Evolutionary conservation across 208 protist genomes (phyloP), one percentile per base, ranked within the genome.

Genomic region (Lotmaria passim): DNA sequence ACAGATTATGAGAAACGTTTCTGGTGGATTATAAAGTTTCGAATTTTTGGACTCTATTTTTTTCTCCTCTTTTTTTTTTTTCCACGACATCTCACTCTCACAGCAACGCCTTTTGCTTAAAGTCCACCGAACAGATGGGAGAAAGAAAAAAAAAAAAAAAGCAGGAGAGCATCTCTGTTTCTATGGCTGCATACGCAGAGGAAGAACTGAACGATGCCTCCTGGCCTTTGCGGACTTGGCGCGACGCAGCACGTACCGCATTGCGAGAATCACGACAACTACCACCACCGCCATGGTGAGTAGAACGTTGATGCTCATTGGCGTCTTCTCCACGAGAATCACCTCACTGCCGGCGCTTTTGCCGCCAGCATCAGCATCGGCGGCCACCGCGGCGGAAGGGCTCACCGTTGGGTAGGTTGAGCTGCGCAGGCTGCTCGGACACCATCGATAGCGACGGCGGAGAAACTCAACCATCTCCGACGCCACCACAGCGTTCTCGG

Each of bases 401-500:
- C 8, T 6, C 15, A 33, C 7, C 10, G 33, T 43, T 6, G 31
- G 28, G 44, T 19, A 11, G 12, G 63, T 38, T 12, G 15, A 6
- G 6, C n/a, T 34, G 19, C 50, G 66, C 36, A 87, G 44, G 17
- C 41, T 67, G 24, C 52, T 51, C 21, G 78, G 71, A 19, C 72
- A 41, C 85, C 85, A 90, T 26, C 62, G 48, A 46, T 90, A 90
- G 23, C 69, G 71, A 39, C 14, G 14, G 14, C 64, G 69, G 47
- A 69, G 21, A 63, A 69, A 85, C 44, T 33, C 7, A 7, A 69
- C 19, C 34, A 85, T 50, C 56, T 74, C 36, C 11, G 44, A 10
- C 19, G 24, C 34, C n/a, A 63, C 61, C 26, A 70, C 70, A 17
- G 3, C 23, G 19, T 44, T 46, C 34, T 43, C 48, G 8, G 52